Evolutionary conservation across 345 rosid species (phyloP).

Genomic region (Anastatica hierochuntica): DNA sequence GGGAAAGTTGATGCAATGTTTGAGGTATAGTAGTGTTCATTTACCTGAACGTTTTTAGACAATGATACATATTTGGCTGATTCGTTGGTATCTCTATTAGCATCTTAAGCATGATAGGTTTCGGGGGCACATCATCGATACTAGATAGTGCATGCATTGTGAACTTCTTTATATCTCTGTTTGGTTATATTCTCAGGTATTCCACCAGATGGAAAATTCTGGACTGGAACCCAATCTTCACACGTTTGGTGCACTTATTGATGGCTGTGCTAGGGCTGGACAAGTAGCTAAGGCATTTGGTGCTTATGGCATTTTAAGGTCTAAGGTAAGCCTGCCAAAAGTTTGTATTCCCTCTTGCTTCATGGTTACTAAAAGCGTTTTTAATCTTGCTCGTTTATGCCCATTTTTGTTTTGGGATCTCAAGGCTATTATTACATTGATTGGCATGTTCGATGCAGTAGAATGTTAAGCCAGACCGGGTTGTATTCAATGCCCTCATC

Average conservation of each 20-base stretch:
- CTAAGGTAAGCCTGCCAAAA: too few relatives aligned
- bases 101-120: too few relatives aligned
- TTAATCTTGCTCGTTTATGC: conserved; percentile 3
- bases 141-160: not conserved
- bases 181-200: conserved; percentile 43
- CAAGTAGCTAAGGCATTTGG: conserved; percentile 98
- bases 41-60: conserved; percentile 8
- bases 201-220: conserved; percentile 87
- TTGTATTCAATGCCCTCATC: conserved; percentile 93
- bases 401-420: conserved; percentile 15
- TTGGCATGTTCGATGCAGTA: conserved; percentile 63
- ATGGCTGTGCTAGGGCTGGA: conserved; percentile 94
- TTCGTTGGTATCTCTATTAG: too few relatives aligned
- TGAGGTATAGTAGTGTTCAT: conserved; percentile 45
- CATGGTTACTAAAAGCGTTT: not conserved
- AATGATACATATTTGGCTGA: too few relatives aligned
- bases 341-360: too few relatives aligned
- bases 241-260: conserved; percentile 92
- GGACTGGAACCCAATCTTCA: conserved; percentile 88
- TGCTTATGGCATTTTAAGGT: conserved; percentile 95
- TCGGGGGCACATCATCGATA: too few relatives aligned
- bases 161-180: not conserved
- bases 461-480: conserved; percentile 98
- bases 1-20: conserved; percentile 96
- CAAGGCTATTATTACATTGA: conserved; percentile 30